Conservation (phyloP, 2,329 filamentous ascomycete genomes). For the Fusarium agapanthi region DNA sequence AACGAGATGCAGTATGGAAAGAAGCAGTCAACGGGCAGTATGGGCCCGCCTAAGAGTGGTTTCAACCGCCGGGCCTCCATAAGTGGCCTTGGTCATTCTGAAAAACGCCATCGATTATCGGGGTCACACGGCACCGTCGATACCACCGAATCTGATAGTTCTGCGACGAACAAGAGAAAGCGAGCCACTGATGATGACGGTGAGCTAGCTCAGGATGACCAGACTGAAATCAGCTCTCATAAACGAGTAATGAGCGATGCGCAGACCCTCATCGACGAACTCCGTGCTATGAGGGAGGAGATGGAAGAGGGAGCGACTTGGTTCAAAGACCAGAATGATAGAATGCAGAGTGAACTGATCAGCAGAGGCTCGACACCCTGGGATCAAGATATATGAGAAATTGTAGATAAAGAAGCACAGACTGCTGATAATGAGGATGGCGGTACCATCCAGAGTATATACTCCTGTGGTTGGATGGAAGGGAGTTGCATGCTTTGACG, state of each 20-base stretch:
- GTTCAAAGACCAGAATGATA: slow-evolving; percentile 57
- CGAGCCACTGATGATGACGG: slow-evolving; percentile 42
- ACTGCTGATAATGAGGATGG: not conserved
- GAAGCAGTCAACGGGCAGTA: slow-evolving; percentile 51
- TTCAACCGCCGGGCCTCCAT: slow-evolving; percentile 40
- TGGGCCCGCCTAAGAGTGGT: slow-evolving; percentile 32
- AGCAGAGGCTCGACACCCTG: slow-evolving; percentile 49
- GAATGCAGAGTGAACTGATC: slow-evolving; percentile 49
- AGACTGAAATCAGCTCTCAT: slow-evolving; percentile 40
- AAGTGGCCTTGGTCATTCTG: slow-evolving; percentile 28
- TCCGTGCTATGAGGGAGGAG: slow-evolving; percentile 54
- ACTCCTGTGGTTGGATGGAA: slow-evolving; percentile 38
- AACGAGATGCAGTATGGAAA: slow-evolving; percentile 54
- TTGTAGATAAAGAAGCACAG: not conserved
- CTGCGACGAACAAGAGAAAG: slow-evolving; percentile 47
- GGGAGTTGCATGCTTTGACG: slow-evolving; percentile 18
- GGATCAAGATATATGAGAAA: slow-evolving; percentile 44
- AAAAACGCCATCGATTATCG: slow-evolving; percentile 26
- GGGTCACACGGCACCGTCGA: slow-evolving; percentile 34
- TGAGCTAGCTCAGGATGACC: slow-evolving; percentile 14
- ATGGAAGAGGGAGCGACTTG: slow-evolving; percentile 58
- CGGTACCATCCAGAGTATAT: slow-evolving; percentile 33
- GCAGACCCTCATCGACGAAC: slow-evolving; percentile 51
- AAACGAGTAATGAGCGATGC: slow-evolving; percentile 56
- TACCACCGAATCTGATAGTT: slow-evolving; percentile 12